Base-by-base conservation (phyloP, 1,284 basidiomycete species). In the Sanghuangporus baumii region DNA sequence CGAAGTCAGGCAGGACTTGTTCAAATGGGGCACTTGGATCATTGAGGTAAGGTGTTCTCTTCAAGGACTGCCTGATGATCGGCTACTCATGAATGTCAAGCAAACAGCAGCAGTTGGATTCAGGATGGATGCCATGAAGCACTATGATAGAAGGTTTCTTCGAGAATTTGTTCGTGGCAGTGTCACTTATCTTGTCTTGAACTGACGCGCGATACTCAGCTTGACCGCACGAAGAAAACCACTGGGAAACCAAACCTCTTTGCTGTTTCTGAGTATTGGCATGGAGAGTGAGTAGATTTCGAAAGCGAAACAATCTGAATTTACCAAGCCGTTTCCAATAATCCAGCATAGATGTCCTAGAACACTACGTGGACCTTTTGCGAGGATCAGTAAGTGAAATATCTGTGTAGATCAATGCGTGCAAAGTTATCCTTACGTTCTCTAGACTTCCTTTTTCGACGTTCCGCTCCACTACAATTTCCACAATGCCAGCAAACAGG, bases 91-190 rank as follows among this genome's bases (percentile, higher is more conserved):
- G 11, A 34, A 43, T 14, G 18, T 31, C 41, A 66, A 94, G 85
- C 89, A 87, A 47, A 94, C 91, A 0, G 88, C 88, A 4, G 91
- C 87, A 9, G 78, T 79, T 34, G 94, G 94, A 2, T 94, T 95
- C 74, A 81, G 94, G 51, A 81, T 96, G 41, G 94, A 96, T 69
- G 94, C 94, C 11, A 91, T 94, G 69, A 96, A 95, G 72, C 89
- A 92, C 67, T 87, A 90, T 63, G 89, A 92, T 71, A 76, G 80
- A 62, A 75, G 75, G 34, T 92, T 91, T 68, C 73, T 89, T 16
- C 69, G 82, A 2, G 77, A 81, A 55, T 91, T 89, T 74, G 90
- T 91, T 66, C 72, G 83, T 74, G 12, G 20, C 26, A 5, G 11
- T 46, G 26, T 34, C 60, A 51, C 9, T 56, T 57, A 38, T 36